These are phyloP conservation scores for Sporobolomyces pararoseus DNA, from an alignment of 768 basidiomycete genomes.

Conservation along the genomic window DNA sequence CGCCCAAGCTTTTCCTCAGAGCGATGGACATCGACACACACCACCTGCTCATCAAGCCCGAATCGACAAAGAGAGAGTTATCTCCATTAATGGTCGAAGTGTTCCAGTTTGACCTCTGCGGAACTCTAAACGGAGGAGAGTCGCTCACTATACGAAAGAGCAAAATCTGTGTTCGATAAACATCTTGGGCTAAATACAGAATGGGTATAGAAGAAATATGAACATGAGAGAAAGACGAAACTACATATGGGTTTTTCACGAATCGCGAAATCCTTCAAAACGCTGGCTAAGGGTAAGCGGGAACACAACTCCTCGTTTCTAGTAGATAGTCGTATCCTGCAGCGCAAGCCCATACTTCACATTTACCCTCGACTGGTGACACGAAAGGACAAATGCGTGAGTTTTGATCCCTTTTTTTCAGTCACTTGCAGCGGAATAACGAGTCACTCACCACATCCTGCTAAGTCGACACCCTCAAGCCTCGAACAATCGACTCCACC, in stretches of 20 bases:
- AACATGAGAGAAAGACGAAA: not conserved
- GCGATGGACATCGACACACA: too few species aligned
- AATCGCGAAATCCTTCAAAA: too few species aligned
- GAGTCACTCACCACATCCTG: constrained; percentile 7
- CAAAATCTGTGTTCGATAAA: too few species aligned
- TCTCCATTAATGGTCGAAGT: too few species aligned
- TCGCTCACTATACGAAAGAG: not conserved
- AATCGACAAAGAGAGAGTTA: too few species aligned
- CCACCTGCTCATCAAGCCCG: too few species aligned
- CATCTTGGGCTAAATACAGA: too few species aligned
- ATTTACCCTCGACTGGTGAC: constrained; percentile 6
- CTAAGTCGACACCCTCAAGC: not conserved
- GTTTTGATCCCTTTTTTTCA: too few species aligned
- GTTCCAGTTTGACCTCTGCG: too few species aligned
- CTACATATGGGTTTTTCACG: too few species aligned
- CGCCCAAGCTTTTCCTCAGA: too few species aligned
- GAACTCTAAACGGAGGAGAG: not conserved
- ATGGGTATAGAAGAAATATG: not conserved
- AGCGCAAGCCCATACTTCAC: constrained; percentile 7
- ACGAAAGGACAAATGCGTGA: not conserved
- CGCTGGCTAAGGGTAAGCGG: constrained; percentile 5
- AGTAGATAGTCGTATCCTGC: constrained; percentile 6
- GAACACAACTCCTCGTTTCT: constrained; percentile 7
- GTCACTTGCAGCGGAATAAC: too few species aligned
- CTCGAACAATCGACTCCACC: not conserved